phyloP scores from a whole-genome alignment of 768 basidiomycete species.

The Mycena capillaripes region DNA sequence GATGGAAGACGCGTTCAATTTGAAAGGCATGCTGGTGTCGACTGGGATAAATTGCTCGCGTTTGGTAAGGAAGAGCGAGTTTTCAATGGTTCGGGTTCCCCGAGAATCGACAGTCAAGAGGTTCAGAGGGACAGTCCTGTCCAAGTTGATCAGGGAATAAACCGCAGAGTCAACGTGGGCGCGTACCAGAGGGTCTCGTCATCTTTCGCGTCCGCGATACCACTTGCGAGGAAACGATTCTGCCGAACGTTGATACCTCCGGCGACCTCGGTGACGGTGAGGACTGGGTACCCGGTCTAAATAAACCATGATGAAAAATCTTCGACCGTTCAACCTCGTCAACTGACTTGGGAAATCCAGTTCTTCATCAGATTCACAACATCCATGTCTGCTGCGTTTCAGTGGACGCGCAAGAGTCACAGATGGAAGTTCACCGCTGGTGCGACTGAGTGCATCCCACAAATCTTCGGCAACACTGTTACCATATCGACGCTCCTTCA shows the following conservation, averaged over 20 bases:
- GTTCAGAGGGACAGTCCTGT: slow-evolving; percentile 22
- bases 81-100: slow-evolving; percentile 50
- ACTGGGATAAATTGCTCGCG: slow-evolving; percentile 66
- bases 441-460: slow-evolving; percentile 74
- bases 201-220: slow-evolving; percentile 72
- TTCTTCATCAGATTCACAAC: slow-evolving; percentile 4
- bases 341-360: slow-evolving; percentile 13
- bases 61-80: slow-evolving; percentile 63
- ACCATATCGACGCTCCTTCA: slow-evolving; percentile 74
- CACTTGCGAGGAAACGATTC: slow-evolving; percentile 80
- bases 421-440: slow-evolving; percentile 49
- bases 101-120: neutral
- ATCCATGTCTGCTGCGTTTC: slow-evolving; percentile 1
- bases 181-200: slow-evolving; percentile 78
- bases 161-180: slow-evolving; percentile 40
- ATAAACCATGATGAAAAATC: slow-evolving; percentile 71
- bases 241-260: slow-evolving; percentile 72
- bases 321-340: slow-evolving; percentile 53
- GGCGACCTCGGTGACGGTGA: slow-evolving; percentile 71
- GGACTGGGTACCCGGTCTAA: slow-evolving; percentile 78
- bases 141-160: neutral
- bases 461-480: slow-evolving; percentile 75
- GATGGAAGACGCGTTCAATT: slow-evolving; percentile 77
- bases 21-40: slow-evolving; percentile 69
- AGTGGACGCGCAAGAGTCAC: neutral